Evolutionary conservation across 2,329 filamentous ascomycete species (phyloP), one percentile per base, ranked within the genome.

Genomic region (Cercospora janseana): DNA sequence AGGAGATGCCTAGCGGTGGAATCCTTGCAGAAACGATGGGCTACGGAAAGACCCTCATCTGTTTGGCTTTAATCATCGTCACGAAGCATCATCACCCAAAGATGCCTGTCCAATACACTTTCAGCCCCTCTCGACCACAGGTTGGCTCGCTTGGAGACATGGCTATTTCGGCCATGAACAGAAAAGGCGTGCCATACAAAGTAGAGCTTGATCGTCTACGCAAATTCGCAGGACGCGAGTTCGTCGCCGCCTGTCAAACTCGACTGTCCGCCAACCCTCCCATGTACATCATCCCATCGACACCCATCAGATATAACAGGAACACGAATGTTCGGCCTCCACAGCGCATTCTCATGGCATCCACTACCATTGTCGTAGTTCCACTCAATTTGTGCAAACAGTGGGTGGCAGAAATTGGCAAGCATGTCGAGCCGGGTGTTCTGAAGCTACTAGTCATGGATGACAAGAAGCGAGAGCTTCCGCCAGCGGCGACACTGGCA

Each of bases 21-120:
- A 86, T 92, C 10, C 71, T 90, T 10, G 86, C 87, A 0, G 88
- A 93, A 63, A 85, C 87, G 56, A 91, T 91, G 87, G 86, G 85
- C 4, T 47, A 71, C 38, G 91, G 92, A 0, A 97, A 96, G 72
- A 96, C 92, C 0, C 70, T 96, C 20, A 95, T 96, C 8, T 92
- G 87, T 56, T 71, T 97, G 2, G 67, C 75, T 4, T 62, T 76
- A n/a, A 72, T 96, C 29, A 73, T 94, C 20, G 84, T 88, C 2
- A 95, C 88, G 0, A 82, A 80, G 60, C 75, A 83, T 24, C 79
- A 91, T 54, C 79, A 83, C 8, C 80, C 88, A 4, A 70, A 75
- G 13, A 79, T 86, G 3, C 85, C 91, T 2, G 76, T 82, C 3
- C 66, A 84, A 46, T 80, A 85, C 62, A 59, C 70, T 31, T 49